Percentiles rank a stretch among this genome's conserved stretches.
Conservation (phyloP, 1,284 basidiomycete genomes). For the Leucoagaricus sp. region DNA sequence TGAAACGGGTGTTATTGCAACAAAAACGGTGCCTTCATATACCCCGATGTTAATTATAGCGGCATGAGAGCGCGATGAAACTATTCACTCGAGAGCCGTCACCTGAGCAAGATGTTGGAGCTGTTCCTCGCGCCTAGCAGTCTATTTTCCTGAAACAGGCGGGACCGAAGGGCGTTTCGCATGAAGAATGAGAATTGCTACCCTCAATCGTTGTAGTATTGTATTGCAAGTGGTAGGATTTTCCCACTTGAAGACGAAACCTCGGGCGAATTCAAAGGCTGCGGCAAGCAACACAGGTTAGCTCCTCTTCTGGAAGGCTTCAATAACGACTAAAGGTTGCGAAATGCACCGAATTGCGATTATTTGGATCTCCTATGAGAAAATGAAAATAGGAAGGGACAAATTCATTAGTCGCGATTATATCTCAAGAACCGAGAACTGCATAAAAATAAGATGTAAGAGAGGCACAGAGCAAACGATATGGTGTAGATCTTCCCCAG, state of each 20-base stretch:
- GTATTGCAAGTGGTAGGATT: not conserved
- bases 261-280: conserved; percentile 17
- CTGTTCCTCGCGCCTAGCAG: not conserved
- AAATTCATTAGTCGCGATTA: too few relatives aligned
- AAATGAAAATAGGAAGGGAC: not conserved
- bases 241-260: conserved; percentile 4
- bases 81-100: not conserved
- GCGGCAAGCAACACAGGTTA: too few relatives aligned
- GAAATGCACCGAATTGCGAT: too few relatives aligned
- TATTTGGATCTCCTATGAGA: too few relatives aligned
- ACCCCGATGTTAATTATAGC: not conserved
- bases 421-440: too few relatives aligned
- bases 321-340: not conserved
- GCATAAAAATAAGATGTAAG: not conserved
- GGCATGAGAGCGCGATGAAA: conserved; percentile 2
- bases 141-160: not conserved
- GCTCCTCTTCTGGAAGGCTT: too few relatives aligned
- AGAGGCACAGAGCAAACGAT: not conserved
- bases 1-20: not conserved
- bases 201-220: not conserved
- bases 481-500: conserved; percentile 28
- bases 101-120: not conserved
- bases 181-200: conserved; percentile 5
- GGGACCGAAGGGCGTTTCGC: not conserved
- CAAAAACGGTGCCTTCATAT: not conserved